These are phyloP conservation scores for Phyllachora maydis DNA, from an alignment of 2,329 filamentous ascomycete species.

Conservation along the genomic window DNA sequence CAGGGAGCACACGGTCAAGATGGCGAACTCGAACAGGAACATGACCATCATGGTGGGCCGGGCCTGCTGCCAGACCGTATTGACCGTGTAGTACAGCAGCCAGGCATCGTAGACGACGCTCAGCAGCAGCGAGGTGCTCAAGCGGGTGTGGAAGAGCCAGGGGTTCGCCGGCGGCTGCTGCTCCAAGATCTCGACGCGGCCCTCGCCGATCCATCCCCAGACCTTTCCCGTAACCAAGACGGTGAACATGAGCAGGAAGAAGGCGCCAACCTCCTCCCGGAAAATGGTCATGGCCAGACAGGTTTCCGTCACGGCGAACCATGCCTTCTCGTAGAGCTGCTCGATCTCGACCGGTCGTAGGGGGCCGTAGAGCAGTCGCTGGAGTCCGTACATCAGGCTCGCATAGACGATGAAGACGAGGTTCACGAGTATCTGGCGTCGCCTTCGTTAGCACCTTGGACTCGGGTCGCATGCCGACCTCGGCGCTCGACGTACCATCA, in stretches of 20 bases:
- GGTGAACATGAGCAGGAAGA: slow-evolving; percentile 94
- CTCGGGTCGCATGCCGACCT: too few relatives aligned
- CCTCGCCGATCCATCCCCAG: slow-evolving; percentile 97
- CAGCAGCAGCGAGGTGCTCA: slow-evolving; percentile 58
- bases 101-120: slow-evolving; percentile 63
- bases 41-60: slow-evolving; percentile 99
- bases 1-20: slow-evolving; percentile 59
- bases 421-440: slow-evolving; percentile 76
- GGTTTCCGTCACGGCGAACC: slow-evolving; percentile 96
- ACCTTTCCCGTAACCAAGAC: slow-evolving; percentile 83
- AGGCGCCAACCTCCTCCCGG: slow-evolving; percentile 79
- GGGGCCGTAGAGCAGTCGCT: slow-evolving; percentile 75
- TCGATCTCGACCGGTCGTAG: slow-evolving; percentile 89
- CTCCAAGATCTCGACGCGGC: slow-evolving; percentile 81
- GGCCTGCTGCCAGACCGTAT: slow-evolving; percentile 68
- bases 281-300: slow-evolving; percentile 97
- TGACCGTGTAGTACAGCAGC: slow-evolving; percentile 64
- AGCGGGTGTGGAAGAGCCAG: slow-evolving; percentile 64
- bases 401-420: slow-evolving; percentile 66
- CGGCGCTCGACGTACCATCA: slow-evolving; percentile 61
- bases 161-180: slow-evolving; percentile 88
- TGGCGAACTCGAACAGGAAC: slow-evolving; percentile 95
- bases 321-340: slow-evolving; percentile 90
- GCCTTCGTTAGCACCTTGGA: too few relatives aligned
- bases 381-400: slow-evolving; percentile 67